Conservation (phyloP, 768 basidiomycete species). For the Termitomyces sp. region DNA sequence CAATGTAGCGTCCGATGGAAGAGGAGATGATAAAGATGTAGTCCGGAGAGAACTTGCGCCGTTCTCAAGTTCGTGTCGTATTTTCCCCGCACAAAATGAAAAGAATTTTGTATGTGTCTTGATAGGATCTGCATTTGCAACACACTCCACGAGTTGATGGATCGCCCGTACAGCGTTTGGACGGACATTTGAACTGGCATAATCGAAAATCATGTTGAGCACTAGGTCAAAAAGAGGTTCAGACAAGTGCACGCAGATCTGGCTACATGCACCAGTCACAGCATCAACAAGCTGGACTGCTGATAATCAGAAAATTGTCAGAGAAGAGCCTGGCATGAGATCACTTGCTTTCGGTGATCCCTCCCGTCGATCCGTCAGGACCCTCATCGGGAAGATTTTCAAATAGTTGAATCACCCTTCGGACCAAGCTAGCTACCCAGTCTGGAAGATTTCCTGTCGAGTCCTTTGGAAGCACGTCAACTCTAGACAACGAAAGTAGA, state of each 20-base stretch:
- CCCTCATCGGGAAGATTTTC: constrained; percentile 88
- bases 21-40: constrained; percentile 63
- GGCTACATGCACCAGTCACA: constrained; percentile 71
- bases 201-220: constrained; percentile 80
- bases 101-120: constrained; percentile 82
- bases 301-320: background rate
- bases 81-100: constrained; percentile 66
- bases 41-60: constrained; percentile 77
- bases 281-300: constrained; percentile 75
- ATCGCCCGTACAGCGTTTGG: constrained; percentile 86
- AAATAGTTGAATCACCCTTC: constrained; percentile 73
- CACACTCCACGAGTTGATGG: constrained; percentile 81
- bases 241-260: constrained; percentile 74
- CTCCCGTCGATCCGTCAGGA: constrained; percentile 55
- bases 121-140: constrained; percentile 74
- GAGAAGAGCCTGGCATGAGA: background rate
- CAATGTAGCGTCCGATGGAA: constrained; percentile 80
- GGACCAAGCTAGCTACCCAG: constrained; percentile 81
- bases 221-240: constrained; percentile 76
- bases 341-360: constrained; percentile 57
- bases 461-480: constrained; percentile 32
- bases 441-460: constrained; percentile 74
- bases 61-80: constrained; percentile 74
- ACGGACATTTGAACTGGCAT: constrained; percentile 76
- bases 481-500: background rate